These are phyloP conservation scores for Yamagishiella unicocca DNA, from an alignment of 139 green algal genomes.

Conservation along the genomic window DNA sequence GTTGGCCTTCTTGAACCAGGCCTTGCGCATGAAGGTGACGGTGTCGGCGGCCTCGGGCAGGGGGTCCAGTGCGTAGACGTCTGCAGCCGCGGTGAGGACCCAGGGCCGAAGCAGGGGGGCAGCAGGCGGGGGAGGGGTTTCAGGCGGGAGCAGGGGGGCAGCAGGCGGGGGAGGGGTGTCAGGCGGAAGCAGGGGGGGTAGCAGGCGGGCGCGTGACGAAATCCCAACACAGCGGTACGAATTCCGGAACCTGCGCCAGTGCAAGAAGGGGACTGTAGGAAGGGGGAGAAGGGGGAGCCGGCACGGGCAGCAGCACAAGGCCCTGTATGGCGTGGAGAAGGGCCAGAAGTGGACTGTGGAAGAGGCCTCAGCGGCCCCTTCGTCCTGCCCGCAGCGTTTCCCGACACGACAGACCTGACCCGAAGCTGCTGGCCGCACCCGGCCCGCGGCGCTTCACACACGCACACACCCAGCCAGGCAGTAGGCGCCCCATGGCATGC, in stretches of 20 bases:
- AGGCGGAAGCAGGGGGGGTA: neutral
- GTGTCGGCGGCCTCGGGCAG: neutral
- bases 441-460: too few species aligned
- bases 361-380: too few species aligned
- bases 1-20: constrained; percentile 76
- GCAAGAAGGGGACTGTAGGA: neutral
- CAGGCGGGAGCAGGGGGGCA: neutral
- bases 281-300: too few species aligned
- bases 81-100: constrained; percentile 38
- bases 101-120: too few species aligned
- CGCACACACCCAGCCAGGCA: too few species aligned
- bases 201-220: neutral
- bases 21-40: constrained; percentile 58
- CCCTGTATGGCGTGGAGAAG: too few species aligned
- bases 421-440: too few species aligned
- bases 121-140: neutral
- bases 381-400: too few species aligned
- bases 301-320: too few species aligned
- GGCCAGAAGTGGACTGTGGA: too few species aligned
- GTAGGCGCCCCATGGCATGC: too few species aligned
- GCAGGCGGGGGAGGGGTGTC: neutral
- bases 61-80: neutral
- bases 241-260: neutral
- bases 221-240: neutral
- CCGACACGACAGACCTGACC: too few species aligned